Base-by-base conservation (phyloP, 805 yeast genomes). In the Jamesozyma piceae region DNA sequence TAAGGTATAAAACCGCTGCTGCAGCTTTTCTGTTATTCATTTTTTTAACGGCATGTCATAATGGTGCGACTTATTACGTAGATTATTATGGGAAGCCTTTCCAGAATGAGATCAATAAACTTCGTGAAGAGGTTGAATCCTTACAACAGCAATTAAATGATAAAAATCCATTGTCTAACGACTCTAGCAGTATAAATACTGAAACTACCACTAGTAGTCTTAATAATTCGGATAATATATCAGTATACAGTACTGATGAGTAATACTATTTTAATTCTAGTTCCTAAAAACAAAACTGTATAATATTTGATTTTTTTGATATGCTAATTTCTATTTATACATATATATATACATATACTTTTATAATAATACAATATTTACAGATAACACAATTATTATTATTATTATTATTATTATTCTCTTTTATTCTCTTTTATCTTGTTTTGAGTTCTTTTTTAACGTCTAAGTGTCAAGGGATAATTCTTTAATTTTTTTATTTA, bases 11-110 rank as follows among this genome's bases (percentile, higher is more conserved):
- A 53, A 63, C 66, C 35, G 74, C 84, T 2, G 85, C 92, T 21
- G 75, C 80, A 1, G 49, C 70, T 1, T 89, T 88, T 55, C 71
- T 90, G 49, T 63, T 76, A 2, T 70, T 74, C 39, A 85, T 90
- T n/a, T 88, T 89, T 52, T 60, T 79, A 37, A 73, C 77, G 60
- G 94, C 97, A 1, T 71, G 88, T 34, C 87, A 82, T 60, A 89
- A 92, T 51, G 98, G 98, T 24, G 98, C 97, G 2, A 86, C 95
- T 0, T 90, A 86, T 59, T 90, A 90, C 60, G 73, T 92, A 43
- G 97, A 90, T 54, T 81, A 82, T 39, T 92, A 88, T 64, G 97
- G 97, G 18, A 82, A 80, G 58, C 75, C 89, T 49, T 80, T 88
- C 55, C 95, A 88, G 55, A 85, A 82, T 54, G 96, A 92, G 60